These are phyloP conservation scores for Plasmodium billcollinsi DNA, from an alignment of 169 alveolate species.

Conservation along the genomic window DNA sequence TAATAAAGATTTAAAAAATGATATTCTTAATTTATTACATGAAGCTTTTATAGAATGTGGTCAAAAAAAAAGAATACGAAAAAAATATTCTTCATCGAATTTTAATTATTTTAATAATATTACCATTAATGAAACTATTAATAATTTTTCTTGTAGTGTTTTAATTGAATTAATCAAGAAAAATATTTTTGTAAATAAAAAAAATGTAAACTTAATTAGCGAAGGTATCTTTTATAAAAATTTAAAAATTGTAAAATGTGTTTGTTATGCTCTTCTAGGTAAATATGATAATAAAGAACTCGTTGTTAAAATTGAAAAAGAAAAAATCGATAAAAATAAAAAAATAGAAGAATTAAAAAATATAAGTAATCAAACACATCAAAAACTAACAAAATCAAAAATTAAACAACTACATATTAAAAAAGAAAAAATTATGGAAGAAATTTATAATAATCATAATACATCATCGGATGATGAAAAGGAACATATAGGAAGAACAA, in stretches of 20 bases:
- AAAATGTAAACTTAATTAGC: slow-evolving; percentile 22
- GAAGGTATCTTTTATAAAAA: slow-evolving; percentile 60
- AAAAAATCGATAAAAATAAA: slow-evolving; percentile 24
- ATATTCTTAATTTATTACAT: slow-evolving; percentile 24
- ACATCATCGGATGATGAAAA: slow-evolving; percentile 7
- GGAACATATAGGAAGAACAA: neutral
- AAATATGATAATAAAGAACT: slow-evolving; percentile 42
- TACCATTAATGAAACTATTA: slow-evolving; percentile 4
- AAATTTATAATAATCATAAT: slow-evolving; percentile 14
- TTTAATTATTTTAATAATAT: neutral
- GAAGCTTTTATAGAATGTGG: slow-evolving; percentile 51
- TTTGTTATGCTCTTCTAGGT: slow-evolving; percentile 29
- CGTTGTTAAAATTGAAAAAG: slow-evolving; percentile 14
- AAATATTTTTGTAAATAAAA: slow-evolving; percentile 29
- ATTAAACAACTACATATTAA: slow-evolving; percentile 31
- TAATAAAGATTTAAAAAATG: neutral
- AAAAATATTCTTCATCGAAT: slow-evolving; percentile 25
- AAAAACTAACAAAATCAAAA: slow-evolving; percentile 32
- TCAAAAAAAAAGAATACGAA: slow-evolving; percentile 37
- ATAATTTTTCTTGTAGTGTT: slow-evolving; percentile 62
- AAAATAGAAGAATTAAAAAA: slow-evolving; percentile 16
- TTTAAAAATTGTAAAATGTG: slow-evolving; percentile 49
- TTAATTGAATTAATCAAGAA: slow-evolving; percentile 38
- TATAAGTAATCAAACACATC: slow-evolving; percentile 55
- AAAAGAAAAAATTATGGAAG: slow-evolving; percentile 38